Conservation (phyloP, 441 rosid species). For the Populus trichocarpa region DNA sequence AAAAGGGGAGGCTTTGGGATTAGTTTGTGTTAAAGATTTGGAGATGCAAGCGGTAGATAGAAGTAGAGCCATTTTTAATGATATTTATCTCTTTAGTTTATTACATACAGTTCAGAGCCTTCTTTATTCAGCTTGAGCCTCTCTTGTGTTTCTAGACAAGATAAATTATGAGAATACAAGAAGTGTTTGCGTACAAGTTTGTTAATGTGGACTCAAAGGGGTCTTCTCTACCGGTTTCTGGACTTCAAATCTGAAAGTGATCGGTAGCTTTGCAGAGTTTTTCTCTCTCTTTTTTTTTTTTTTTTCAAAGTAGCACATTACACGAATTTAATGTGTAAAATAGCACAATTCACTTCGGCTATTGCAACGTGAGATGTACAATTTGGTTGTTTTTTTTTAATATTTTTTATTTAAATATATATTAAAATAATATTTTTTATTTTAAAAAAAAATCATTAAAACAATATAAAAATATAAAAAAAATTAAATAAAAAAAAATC, state of each 20-base stretch:
- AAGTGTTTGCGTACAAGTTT: conserved; percentile 28
- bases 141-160: background rate
- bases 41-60: conserved; percentile 20
- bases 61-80: conserved; percentile 28
- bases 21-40: conserved; percentile 8
- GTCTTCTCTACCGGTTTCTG: background rate
- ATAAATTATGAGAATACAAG: background rate
- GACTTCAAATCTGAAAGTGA: background rate
- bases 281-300: too few relatives aligned
- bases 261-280: background rate
- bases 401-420: too few relatives aligned
- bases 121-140: background rate
- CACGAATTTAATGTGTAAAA: too few relatives aligned
- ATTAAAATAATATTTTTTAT: too few relatives aligned
- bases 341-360: too few relatives aligned
- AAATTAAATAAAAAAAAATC: too few relatives aligned
- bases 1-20: conserved; percentile 3
- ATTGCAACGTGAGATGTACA: too few relatives aligned
- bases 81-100: background rate
- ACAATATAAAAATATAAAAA: too few relatives aligned
- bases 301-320: too few relatives aligned
- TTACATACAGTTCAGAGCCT: background rate
- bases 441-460: fast-evolving
- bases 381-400: too few relatives aligned
- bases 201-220: background rate